Evolutionary conservation across 2,329 filamentous ascomycete genomes (phyloP).

Genomic region (Aspergillus tamarii): DNA sequence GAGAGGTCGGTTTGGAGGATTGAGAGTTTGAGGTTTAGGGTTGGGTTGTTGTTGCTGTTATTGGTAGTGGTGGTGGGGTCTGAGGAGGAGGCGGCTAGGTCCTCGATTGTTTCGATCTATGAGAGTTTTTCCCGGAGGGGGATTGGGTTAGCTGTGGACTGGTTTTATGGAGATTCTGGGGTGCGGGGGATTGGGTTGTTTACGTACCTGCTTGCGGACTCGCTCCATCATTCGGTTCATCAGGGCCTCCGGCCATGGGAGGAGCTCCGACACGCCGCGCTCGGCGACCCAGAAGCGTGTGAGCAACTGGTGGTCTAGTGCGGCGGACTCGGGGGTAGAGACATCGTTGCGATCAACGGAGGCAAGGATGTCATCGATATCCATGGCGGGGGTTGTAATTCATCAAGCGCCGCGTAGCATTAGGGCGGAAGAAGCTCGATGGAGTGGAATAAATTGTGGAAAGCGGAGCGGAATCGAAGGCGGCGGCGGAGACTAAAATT

Average conservation of each 20-base stretch:
- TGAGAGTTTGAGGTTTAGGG: constrained; percentile 89
- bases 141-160: not conserved
- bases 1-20: constrained; percentile 96
- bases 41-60: constrained; percentile 84
- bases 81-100: constrained; percentile 50
- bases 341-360: constrained; percentile 67
- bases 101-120: constrained; percentile 69
- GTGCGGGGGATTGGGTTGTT: not conserved
- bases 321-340: constrained; percentile 39
- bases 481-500: constrained; percentile 4
- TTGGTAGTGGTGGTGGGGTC: constrained; percentile 42
- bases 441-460: constrained; percentile 9
- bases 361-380: constrained; percentile 78
- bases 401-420: not conserved
- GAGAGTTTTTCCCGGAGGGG: not conserved
- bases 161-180: no score
- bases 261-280: constrained; percentile 83
- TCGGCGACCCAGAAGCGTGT: constrained; percentile 94
- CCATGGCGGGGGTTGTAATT: constrained; percentile 55
- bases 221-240: constrained; percentile 80
- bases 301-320: constrained; percentile 78
- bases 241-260: constrained; percentile 74
- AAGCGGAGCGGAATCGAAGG: constrained; percentile 25
- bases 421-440: constrained; percentile 5
- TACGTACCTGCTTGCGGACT: constrained; percentile 62